Evolutionary conservation across 2,329 filamentous ascomycete genomes (phyloP).

Genomic region (Pseudogymnoascus sp.): DNA sequence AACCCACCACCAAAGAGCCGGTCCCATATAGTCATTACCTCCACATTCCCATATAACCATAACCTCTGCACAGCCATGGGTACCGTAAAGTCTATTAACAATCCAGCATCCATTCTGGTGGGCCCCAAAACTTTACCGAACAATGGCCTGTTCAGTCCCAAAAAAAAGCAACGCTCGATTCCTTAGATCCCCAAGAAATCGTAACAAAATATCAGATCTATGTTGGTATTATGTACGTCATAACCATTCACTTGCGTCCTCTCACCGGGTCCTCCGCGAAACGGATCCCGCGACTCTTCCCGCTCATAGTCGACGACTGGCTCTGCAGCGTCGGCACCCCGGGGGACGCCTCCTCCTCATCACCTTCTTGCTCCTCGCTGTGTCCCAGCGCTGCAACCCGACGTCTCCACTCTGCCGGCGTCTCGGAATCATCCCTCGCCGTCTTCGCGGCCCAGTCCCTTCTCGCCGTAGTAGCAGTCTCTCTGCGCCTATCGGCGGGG

Average conservation of each 20-base stretch:
- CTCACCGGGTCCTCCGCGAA: conserved; percentile 30
- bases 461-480: not conserved
- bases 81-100: conserved; percentile 2
- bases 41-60: not conserved
- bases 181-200: not conserved
- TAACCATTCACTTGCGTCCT: conserved; percentile 8
- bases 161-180: not conserved
- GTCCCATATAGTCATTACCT: conserved; percentile 1
- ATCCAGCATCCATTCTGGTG: not conserved
- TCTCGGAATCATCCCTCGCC: conserved; percentile 49
- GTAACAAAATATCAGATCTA: not conserved
- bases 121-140: not conserved
- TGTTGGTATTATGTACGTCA: not conserved
- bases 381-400: conserved; percentile 68
- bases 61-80: not conserved
- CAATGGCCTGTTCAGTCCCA: not conserved
- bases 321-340: conserved; percentile 26
- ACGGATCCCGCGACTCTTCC: conserved; percentile 25
- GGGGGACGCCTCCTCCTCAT: conserved; percentile 18
- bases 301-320: conserved; percentile 24
- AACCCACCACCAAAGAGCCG: not conserved
- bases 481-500: conserved; percentile 5
- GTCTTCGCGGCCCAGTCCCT: conserved; percentile 9
- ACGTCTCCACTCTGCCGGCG: conserved; percentile 65
- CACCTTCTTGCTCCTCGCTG: conserved; percentile 20